Evolutionary conservation across 345 rosid genomes (phyloP).

Genomic region (Erysimum cheiranthoides): DNA sequence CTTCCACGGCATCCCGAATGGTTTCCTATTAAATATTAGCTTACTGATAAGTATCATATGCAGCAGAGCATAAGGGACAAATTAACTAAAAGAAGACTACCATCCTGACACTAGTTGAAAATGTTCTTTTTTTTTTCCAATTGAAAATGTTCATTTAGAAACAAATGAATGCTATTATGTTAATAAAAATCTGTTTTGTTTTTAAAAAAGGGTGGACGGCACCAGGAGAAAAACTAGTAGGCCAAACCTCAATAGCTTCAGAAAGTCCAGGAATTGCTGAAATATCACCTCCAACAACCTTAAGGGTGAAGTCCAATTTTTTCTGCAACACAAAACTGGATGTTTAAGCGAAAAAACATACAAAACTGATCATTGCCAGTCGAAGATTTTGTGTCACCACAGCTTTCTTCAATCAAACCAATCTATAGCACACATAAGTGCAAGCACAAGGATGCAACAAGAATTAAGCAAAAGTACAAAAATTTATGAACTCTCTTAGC

Average conservation of each 20-base stretch:
- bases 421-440: constrained; percentile 1
- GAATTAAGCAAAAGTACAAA: constrained; percentile 1
- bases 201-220: too few relatives aligned
- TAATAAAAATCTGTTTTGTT: too few relatives aligned
- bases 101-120: too few relatives aligned
- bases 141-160: not conserved
- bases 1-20: constrained; percentile 91
- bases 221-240: constrained; percentile 13
- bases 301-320: constrained; percentile 87
- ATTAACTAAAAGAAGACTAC: too few relatives aligned
- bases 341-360: constrained; percentile 16
- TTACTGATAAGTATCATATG: constrained; percentile 26
- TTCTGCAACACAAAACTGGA: constrained; percentile 66
- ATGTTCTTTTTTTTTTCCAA: too few relatives aligned
- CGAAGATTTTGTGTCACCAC: not conserved
- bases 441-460: constrained; percentile 22
- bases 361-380: not conserved
- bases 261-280: constrained; percentile 86
- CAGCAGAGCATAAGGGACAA: constrained; percentile 5
- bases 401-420: constrained; percentile 12
- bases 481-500: constrained; percentile 14
- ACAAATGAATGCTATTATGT: constrained; percentile 17
- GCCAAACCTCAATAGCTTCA: constrained; percentile 87
- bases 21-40: constrained; percentile 68
- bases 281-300: constrained; percentile 94